Evolutionary conservation across 192 early-diverging fungal genomes (phyloP), one percentile per base, ranked within the genome.

Genomic region (Podila epicladia): DNA sequence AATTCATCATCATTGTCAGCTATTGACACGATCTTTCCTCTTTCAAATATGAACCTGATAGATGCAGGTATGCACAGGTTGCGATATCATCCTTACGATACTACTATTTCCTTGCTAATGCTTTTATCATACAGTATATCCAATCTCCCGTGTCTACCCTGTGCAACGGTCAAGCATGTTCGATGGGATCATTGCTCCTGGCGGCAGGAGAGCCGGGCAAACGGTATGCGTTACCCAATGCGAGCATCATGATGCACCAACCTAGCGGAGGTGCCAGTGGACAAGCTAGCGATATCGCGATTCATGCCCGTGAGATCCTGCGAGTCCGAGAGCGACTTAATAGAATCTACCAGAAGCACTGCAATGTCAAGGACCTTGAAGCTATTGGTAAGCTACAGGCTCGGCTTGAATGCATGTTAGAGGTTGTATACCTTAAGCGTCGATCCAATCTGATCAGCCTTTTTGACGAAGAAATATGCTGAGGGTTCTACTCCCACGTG

Each of bases 171-270:
- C 98, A 99, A 85, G 97, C 98, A 5, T 97, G 96, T 71, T 97
- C 96, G 0, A 99, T 99, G 98, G 98, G 95, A 9, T 98, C 97
- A 57, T 86, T 99, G 60, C 86, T 99, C 15, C 78, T 99, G 61
- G 87, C 95, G 7, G 96, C 97, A 19, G 97, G 98, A 13, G 91
- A 95, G 38, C 91, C 92, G 17, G 98, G 97, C 22, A 93, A 95
- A 59, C 82, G 98, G 35, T 94, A 90, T 55, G 86, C 95, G 26
- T 82, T 99, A 20, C 97, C 97, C 12, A 94, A 99, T 79, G 92
- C 96, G 8, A 89, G 92, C 3, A 92, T 99, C 28, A 99, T 98
- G 98, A 93, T 99, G 58, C 98, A 99, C 79, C 98, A 99, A 83
- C 98, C 98, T 28, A 95, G 92, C 37, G 98, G 98, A 26, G 97